These are phyloP conservation scores for Cryphonectria radicalis DNA, from an alignment of 2,329 filamentous ascomycete genomes.

Conservation along the genomic window DNA sequence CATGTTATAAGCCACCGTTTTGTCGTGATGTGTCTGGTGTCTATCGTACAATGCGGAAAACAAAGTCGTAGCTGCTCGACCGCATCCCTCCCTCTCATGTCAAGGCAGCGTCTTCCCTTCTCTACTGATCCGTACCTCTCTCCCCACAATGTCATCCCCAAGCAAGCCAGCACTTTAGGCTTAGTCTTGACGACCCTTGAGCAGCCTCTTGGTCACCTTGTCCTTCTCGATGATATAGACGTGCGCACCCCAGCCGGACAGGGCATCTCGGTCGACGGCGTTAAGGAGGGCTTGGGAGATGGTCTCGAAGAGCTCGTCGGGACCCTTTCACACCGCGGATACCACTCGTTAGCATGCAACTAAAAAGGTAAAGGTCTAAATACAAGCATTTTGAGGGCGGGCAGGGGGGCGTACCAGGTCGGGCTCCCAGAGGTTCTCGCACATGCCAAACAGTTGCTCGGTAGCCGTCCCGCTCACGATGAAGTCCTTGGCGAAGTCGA, in stretches of 20 bases:
- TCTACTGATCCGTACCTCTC: conserved; percentile 15
- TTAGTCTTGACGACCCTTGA: conserved; percentile 97
- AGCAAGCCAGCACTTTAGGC: too few relatives aligned
- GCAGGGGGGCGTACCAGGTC: conserved; percentile 72
- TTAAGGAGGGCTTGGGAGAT: conserved; percentile 95
- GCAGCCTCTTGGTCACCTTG: conserved; percentile 97
- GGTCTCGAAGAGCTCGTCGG: conserved; percentile 97
- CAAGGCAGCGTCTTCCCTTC: conserved; percentile 17
- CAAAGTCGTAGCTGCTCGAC: conserved; percentile 26
- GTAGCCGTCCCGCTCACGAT: conserved; percentile 96
- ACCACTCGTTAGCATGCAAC: background rate
- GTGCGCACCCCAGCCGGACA: conserved; percentile 97
- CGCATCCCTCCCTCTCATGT: conserved; percentile 18
- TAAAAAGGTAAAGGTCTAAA: too few relatives aligned
- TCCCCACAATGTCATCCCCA: conserved; percentile 17
- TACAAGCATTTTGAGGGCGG: background rate
- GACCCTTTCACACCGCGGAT: conserved; percentile 56
- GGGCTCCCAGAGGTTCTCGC: conserved; percentile 96
- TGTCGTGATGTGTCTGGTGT: conserved; percentile 28
- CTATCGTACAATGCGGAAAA: conserved; percentile 29
- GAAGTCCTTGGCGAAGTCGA: conserved; percentile 99
- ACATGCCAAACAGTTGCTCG: conserved; percentile 98
- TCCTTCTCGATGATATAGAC: conserved; percentile 99
- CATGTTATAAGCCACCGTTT: conserved; percentile 17
- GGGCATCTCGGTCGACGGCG: conserved; percentile 92